Percentiles rank a stretch among this genome's conserved stretches.
phyloP scores from a whole-genome alignment of 768 basidiomycete species.

The Mycena capillaripes region DNA sequence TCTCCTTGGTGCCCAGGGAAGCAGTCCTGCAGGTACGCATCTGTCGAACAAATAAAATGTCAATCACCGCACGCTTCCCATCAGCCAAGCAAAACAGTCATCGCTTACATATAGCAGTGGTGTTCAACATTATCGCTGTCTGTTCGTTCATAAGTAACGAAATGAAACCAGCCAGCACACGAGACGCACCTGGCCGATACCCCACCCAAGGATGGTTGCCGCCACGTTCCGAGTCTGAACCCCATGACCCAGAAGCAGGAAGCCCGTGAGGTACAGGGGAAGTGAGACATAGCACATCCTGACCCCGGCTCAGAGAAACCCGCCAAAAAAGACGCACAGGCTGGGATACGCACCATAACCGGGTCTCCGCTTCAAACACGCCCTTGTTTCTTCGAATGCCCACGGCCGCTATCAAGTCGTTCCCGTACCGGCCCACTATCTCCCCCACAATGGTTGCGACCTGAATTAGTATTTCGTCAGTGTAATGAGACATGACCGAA shows the following conservation, averaged over 20 bases:
- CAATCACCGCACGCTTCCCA: not conserved
- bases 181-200: conserved; percentile 48
- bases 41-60: conserved; percentile 29
- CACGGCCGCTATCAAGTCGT: conserved; percentile 62
- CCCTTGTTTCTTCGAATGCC: conserved; percentile 61
- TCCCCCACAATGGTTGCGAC: conserved; percentile 67
- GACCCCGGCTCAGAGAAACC: not conserved
- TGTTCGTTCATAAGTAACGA: not conserved
- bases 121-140: conserved; percentile 52
- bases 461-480: conserved; percentile 37
- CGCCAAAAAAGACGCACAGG: too few species aligned
- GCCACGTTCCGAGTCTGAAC: conserved; percentile 46
- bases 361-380: conserved; percentile 67
- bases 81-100: not conserved
- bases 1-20: conserved; percentile 57
- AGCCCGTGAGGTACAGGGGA: conserved; percentile 57
- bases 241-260: conserved; percentile 56
- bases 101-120: conserved; percentile 55
- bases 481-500: not conserved
- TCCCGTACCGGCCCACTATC: conserved; percentile 62
- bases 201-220: conserved; percentile 59
- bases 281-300: conserved; percentile 57
- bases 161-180: not conserved
- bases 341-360: conserved; percentile 51
- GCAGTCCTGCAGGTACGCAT: conserved; percentile 56